Base-by-base conservation (phyloP, 495 filamentous ascomycete genomes). In the Lasiosphaeriaceae sp. region DNA sequence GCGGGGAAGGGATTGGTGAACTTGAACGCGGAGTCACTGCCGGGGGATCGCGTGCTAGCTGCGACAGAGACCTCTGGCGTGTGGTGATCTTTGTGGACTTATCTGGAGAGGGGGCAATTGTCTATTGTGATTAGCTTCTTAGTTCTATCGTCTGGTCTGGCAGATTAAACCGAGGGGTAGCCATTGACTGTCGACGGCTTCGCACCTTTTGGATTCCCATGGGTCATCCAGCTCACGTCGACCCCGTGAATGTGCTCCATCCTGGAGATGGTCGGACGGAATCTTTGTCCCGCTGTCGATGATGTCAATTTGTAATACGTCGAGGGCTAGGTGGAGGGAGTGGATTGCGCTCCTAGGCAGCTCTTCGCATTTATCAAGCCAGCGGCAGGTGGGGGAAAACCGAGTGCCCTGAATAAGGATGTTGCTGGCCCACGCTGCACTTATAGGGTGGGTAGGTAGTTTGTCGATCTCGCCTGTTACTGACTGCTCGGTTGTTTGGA, bases 201-300 rank as follows among this genome's bases (percentile, higher is more conserved):
- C 72, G 45, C 59, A 77, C 77, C 77, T 78, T 80, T 80, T 9
- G 71, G 66, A 58, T 69, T 66, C 57, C 74, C 76, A 62, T 80
- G 76, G 45, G 76, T 78, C 75, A 88, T 81, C 86, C 86, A 89
- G 54, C 77, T 81, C 51, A 89, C 83, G 69, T 89, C 86, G 55
- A 89, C 72, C 24, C 81, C 78, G 59, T 84, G 81, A 58, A 86
- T 74, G 57, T 80, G 79, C 70, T 87, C 85, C 85, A 86, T 87
- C 46, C 52, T 74, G 5, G 39, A 11, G 14, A 9, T 14, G 34
- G 34, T 8, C 34, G 34, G 34, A n/a, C n/a, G n/a, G n/a, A n/a
- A n/a, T n/a, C n/a, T 31, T 31, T 31, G 9, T 31, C 26, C 4
- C 26, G 9, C 26, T 4, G 4, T 9, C 4, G 26, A 9, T 31